Evolutionary conservation across 495 filamentous ascomycete genomes (phyloP), one percentile per base, ranked within the genome.

Genomic region (Talaromyces wortmannii): DNA sequence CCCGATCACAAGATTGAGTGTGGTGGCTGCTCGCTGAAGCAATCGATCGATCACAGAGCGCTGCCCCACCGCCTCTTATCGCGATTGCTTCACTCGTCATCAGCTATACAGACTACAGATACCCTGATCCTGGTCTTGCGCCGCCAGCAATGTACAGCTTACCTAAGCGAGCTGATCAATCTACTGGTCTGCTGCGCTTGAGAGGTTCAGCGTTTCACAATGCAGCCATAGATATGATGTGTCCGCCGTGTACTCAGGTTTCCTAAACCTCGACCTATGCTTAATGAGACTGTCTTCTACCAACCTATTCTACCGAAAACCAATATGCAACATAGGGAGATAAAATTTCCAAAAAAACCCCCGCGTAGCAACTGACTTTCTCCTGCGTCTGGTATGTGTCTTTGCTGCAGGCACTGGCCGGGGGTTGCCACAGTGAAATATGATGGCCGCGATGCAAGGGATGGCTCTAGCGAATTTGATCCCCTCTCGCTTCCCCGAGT

Each of bases 401-500:
- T 11, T 45, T 31, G 43, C 17, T 45, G 30, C 42, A 53, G 18
- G 42, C 12, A 6, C 16, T 40, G 31, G 10, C n/a, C 7, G 17
- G 15, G 12, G 44, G 52, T 46, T 53, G 42, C 52, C 52, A 53
- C 52, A 46, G 23, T 15, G 42, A 53, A 53, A 42, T 31, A 53
- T 53, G 52, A 46, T 33, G 32, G 29, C 51, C 40, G 52, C 52
- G 13, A 53, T 45, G 52, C 52, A 53, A 53, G 52, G 52, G 52
- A 53, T 53, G 52, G 52, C 11, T 16, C 52, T 53, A 53, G 52
- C 18, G 44, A 42, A 31, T 53, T 13, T 45, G 32, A 12, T 17
- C 52, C 50, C 45, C 43, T 30, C 44, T 42, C 31, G 44, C 44
- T 53, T 18, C 52, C 32, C 40, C 16, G 49, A 18, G 17, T 31